Evolutionary conservation across 768 basidiomycete genomes (phyloP), one percentile per base, ranked within the genome.

Genomic region (Mycena crocata): DNA sequence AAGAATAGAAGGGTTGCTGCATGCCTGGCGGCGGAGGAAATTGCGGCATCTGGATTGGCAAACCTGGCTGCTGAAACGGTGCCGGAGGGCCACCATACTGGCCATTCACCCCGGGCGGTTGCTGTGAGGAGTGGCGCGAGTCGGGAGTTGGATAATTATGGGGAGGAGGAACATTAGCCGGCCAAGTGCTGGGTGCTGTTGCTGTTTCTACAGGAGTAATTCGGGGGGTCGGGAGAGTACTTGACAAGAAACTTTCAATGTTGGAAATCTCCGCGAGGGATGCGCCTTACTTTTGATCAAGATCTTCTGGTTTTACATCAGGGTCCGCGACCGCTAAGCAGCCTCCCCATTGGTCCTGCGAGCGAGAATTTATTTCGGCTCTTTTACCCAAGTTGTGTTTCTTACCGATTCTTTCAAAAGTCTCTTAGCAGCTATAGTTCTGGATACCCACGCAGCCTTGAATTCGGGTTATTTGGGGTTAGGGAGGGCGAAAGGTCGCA

Each of bases 161-260:
- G 39, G 45, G 35, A 10, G 19, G 44, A n/a, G 35, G 15, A 24
- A 32, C 46, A 52, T 62, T 54, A 26, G 50, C 59, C 5, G 58
- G 37, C 34, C 50, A 30, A 48, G 46, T 60, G 23, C 69, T 74
- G n/a, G 71, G 39, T 3, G 30, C 40, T 17, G 12, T 21, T 3
- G 30, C 40, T 17, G 12, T 21, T 30, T 57, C 3, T 35, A 82
- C 78, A 19, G 89, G 89, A 17, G 88, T 89, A 19, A 82, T 80
- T 30, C 89, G 82, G 21, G 90, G 90, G 5, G 89, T 90, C 34
- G 89, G 89, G 57, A 90, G 74, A 58, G 86, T 87, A 86, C 85
- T 89, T 85, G 75, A 72, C 51, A 28, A 26, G 44, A 17, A 70
- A 77, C 67, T 74, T 57, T 57, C 61, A 37, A 21, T 46, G 12